phyloP scores from a whole-genome alignment of 208 protist species.

The Acanthamoeba triangularis region DNA sequence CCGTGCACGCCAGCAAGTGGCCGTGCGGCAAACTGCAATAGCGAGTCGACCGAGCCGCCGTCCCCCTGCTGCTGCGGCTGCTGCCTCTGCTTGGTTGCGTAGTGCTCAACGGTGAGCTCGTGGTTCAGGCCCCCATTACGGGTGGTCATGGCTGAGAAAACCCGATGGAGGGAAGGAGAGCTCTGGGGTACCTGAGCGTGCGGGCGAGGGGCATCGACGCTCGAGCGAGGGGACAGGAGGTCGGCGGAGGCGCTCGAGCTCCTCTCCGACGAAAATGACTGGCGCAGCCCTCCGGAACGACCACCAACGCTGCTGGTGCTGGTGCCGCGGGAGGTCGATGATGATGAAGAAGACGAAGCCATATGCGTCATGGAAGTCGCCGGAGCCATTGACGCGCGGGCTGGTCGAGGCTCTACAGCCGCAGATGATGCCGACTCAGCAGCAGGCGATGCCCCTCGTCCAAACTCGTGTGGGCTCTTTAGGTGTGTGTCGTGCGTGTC shows the following conservation, averaged over 20 bases:
- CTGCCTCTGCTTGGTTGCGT: not conserved
- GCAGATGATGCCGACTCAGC: too few relatives aligned
- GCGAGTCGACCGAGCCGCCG: not conserved
- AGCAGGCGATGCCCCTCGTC: not conserved
- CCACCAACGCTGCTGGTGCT: too few relatives aligned
- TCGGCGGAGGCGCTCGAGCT: not conserved
- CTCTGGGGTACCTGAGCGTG: not conserved
- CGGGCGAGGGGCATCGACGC: not conserved
- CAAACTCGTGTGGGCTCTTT: constrained; percentile 24
- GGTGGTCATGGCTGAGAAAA: not conserved
- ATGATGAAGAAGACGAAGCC: not conserved
- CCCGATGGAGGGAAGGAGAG: too few relatives aligned
- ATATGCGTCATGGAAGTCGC: not conserved
- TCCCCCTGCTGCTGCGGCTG: not conserved
- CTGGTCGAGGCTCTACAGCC: not conserved
- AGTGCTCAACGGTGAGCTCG: not conserved
- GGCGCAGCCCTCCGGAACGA: too few relatives aligned
- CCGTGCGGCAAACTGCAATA: not conserved
- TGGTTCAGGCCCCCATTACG: not conserved
- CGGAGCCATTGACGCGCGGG: not conserved
- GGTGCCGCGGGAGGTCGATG: too few relatives aligned
- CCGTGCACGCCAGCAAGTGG: not conserved
- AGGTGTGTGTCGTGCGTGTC: not conserved
- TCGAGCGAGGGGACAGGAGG: not conserved
- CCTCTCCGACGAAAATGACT: not conserved